Base-by-base conservation (phyloP, 2,329 filamentous ascomycete genomes). In the Colletotrichum gloeosporioides region DNA sequence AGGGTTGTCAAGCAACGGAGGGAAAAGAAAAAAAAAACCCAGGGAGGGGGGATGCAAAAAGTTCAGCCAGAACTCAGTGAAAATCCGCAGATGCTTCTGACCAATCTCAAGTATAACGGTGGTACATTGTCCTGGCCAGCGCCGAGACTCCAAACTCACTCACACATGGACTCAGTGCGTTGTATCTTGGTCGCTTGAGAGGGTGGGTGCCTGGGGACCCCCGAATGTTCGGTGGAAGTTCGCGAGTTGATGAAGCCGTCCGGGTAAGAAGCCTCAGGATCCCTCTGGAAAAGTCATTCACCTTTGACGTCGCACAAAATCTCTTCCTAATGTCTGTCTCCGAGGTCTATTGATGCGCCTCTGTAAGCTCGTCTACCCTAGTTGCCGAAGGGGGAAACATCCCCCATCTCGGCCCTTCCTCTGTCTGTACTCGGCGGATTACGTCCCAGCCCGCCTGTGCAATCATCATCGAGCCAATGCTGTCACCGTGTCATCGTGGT, bases 291-390 rank as follows among this genome's bases (percentile, higher is more conserved):
- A 1, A 6, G 0, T 10, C 8, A n/a, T 10, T 49, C 39, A 12
- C 39, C 9, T 9, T 49, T 49, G 9, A 49, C 9, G 39, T 49
- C 15, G 3, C 27, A 62, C 55, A 59, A 16, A 27, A 59, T 0
- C 55, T 0, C 55, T 27, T 31, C 1, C 25, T 1, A 16, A 8
- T 63, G 25, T 27, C 69, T 22, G n/a, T 32, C 36, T 63, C 39
- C 27, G 55, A 39, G 39, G 64, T 76, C 74, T 76, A 76, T 73
- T 73, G 57, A 76, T 68, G 64, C 29, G 64, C 61, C 55, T 63
- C 29, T 73, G 65, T 34, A 29, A 29, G 34, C 44, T 61, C 69
- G 25, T 72, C 69, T 67, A 62, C 68, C 25, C 15, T 36, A 39
- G 16, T 67, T 0, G 18, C 16, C 27, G 4, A 15, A 13, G 53